Evolutionary conservation across 108 stramenopile species (phyloP).

Genomic region (Seminavis robusta): DNA sequence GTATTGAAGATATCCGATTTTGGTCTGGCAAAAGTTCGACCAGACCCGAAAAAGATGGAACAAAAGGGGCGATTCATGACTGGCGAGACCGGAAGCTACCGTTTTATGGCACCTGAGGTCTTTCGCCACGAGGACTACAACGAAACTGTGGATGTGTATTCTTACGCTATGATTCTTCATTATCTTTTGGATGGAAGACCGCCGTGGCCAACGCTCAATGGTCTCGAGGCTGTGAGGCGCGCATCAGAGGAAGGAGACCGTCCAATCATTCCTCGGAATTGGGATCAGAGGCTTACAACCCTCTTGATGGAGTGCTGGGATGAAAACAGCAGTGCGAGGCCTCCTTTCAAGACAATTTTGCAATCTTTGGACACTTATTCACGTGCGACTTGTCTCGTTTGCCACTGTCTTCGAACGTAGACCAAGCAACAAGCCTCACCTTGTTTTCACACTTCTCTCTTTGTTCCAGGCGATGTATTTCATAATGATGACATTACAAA

Average conservation of each 20-base stretch:
- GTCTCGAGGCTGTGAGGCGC: constrained; percentile 59
- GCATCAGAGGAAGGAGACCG: constrained; percentile 82
- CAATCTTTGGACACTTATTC: constrained; percentile 43
- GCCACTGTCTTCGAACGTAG: too few species aligned
- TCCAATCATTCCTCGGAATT: constrained; percentile 65
- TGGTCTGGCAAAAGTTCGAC: constrained; percentile 88
- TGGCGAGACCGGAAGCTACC: constrained; percentile 83
- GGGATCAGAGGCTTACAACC: constrained; percentile 52
- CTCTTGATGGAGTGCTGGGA: constrained; percentile 81
- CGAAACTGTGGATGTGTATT: constrained; percentile 90
- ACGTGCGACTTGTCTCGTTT: too few species aligned
- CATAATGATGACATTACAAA: too few species aligned
- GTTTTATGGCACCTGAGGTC: constrained; percentile 92
- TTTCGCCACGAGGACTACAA: constrained; percentile 81
- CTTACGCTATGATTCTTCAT: constrained; percentile 88
- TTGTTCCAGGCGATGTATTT: too few species aligned
- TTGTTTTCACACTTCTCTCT: too few species aligned
- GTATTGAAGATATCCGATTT: constrained; percentile 95
- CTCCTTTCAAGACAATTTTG: constrained; percentile 69
- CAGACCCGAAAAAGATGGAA: constrained; percentile 60
- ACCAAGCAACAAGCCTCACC: too few species aligned
- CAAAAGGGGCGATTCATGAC: constrained; percentile 75
- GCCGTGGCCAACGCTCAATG: constrained; percentile 74
- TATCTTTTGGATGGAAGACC: constrained; percentile 68
- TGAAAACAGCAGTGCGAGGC: constrained; percentile 68